Base-by-base conservation (phyloP, 768 basidiomycete species). In the Mycena vitilis region DNA sequence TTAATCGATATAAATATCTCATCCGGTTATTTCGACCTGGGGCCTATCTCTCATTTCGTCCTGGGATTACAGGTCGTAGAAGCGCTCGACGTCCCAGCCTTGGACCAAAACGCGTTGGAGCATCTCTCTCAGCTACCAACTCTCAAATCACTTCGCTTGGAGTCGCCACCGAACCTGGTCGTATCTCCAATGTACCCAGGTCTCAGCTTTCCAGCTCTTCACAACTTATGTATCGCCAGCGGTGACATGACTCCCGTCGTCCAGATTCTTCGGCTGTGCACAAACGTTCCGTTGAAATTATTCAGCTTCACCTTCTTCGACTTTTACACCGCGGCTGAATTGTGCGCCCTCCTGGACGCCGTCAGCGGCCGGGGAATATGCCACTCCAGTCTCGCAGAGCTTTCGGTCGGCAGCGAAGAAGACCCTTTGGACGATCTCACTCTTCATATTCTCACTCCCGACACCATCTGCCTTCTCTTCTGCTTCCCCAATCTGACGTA, bases 401-500 rank as follows among this genome's bases (percentile, higher is more conserved):
- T 30, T 5, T 15, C 7, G 1, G 30, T 9, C 20, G 22, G 18
- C 23, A 8, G 25, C 8, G 22, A 58, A 12, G 10, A 7, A 8
- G 16, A 58, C 6, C 15, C 4, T n/a, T 12, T 2, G 4, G 6
- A 25, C 23, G 16, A 38, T 5, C 8, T 23, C 40, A 13, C 22
- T 1, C 18, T 8, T 30, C 20, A 58, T 18, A 4, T 58, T 7
- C n/a, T 58, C 6, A 23, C n/a, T 23, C 15, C 8, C 42, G 23
- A 30, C 15, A n/a, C 34, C 30, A 8, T 60, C 30, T 47, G 59
- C 5, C 59, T 37, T 18, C 47, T 60, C 30, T n/a, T 36, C 25
- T 25, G 30, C n/a, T 60, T 60, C 48, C 12, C 34, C 47, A 49
- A 36, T 44, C 60, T 52, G 48, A 61, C 60, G 7, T 5, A n/a